Conservation (phyloP, 306 rosid genomes). For the Inga oerstediana region DNA sequence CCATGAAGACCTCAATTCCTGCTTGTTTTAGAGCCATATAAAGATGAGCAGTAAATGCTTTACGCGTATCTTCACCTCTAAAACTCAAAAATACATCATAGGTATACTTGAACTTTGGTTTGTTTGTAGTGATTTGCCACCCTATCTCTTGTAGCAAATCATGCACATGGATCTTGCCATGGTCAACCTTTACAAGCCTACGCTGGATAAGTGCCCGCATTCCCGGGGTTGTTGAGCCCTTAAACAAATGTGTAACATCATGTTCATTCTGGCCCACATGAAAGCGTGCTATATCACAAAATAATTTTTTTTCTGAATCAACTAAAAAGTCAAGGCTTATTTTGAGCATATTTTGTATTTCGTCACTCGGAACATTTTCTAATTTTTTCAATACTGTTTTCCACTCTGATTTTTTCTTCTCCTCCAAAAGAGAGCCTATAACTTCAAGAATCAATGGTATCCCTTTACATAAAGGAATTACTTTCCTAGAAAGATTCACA, state of each 20-base stretch:
- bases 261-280: neutral
- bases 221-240: neutral
- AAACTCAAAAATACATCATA: neutral
- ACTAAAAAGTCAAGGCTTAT: neutral
- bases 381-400: neutral
- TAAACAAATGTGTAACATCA: neutral
- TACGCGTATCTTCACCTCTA: neutral
- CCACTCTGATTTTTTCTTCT: neutral
- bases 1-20: neutral
- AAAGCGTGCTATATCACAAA: neutral
- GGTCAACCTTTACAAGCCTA: neutral
- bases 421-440: neutral
- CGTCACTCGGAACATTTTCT: neutral
- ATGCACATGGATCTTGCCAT: neutral
- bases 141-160: neutral
- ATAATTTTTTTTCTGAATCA: neutral
- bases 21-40: neutral
- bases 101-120: neutral
- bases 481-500: neutral
- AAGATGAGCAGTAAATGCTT: neutral
- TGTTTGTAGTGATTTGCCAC: neutral
- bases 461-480: neutral
- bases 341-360: neutral
- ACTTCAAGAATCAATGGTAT: neutral
- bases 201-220: neutral